Evolutionary conservation across 1,284 basidiomycete species (phyloP).

Genomic region (Abortiporus biennis): DNA sequence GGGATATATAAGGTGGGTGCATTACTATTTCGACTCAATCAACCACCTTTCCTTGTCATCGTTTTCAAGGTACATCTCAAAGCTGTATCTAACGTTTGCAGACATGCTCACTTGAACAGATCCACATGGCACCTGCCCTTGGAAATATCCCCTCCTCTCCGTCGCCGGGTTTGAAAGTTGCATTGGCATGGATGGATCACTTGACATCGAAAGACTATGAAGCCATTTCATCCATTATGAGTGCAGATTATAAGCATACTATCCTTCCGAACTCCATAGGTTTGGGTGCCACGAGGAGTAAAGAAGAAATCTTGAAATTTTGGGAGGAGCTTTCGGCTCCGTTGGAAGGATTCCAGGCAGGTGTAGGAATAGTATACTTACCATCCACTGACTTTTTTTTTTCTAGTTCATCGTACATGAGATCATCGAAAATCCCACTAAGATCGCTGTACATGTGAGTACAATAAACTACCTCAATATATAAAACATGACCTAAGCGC

Average conservation of each 20-base stretch:
- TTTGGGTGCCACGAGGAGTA: not conserved
- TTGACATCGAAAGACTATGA: not conserved
- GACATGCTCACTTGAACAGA: not conserved
- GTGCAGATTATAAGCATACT: not conserved
- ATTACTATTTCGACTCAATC: not conserved
- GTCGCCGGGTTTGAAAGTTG: not conserved
- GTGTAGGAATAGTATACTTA: not conserved
- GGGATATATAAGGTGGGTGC: not conserved
- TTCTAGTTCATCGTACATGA: not conserved
- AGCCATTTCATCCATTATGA: not conserved
- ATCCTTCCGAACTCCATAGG: not conserved
- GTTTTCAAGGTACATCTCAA: not conserved
- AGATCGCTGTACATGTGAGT: not conserved
- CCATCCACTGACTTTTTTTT: not conserved
- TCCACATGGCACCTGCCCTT: not conserved
- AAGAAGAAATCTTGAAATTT: conserved; percentile 1
- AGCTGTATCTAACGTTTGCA: not conserved
- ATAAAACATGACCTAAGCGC: too few species aligned
- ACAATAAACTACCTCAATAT: too few species aligned
- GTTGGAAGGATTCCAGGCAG: not conserved
- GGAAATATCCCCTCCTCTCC: not conserved
- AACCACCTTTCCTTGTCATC: not conserved
- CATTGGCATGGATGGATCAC: not conserved
- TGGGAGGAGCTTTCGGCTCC: too few species aligned
- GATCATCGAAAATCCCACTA: not conserved